phyloP scores from a whole-genome alignment of 2,329 filamentous ascomycete genomes.

The Aspergillus calidoustus region DNA sequence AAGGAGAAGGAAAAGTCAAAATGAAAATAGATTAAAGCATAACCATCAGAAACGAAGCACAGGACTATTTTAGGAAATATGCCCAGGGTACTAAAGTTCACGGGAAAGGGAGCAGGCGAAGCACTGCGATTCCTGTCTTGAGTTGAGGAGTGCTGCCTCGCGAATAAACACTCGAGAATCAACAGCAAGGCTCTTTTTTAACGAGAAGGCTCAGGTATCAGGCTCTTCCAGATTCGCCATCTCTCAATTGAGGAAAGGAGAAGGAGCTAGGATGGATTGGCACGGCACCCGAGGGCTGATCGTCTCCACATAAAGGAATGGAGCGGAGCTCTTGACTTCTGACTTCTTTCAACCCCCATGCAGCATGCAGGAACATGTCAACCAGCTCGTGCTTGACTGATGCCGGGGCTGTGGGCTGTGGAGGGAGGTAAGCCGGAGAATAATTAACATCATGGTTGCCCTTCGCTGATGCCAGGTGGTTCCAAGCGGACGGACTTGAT shows the following conservation, averaged over 20 bases:
- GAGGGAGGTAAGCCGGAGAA: slow-evolving; percentile 14
- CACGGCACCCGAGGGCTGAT: slow-evolving; percentile 32
- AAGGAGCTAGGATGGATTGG: slow-evolving; percentile 21
- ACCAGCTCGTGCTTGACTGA: slow-evolving; percentile 24
- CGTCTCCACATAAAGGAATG: slow-evolving; percentile 30
- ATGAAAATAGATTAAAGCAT: slow-evolving; percentile 6
- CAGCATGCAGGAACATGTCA: slow-evolving; percentile 21
- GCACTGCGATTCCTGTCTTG: not conserved
- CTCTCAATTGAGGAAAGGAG: slow-evolving; percentile 23
- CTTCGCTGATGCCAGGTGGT: not conserved
- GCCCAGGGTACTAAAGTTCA: slow-evolving; percentile 8
- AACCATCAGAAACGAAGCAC: slow-evolving; percentile 20
- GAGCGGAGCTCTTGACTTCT: slow-evolving; percentile 23
- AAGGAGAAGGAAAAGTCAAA: slow-evolving; percentile 17
- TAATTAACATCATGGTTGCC: not conserved
- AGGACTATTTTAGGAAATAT: slow-evolving; percentile 25
- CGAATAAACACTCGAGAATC: not conserved
- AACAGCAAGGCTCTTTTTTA: not conserved
- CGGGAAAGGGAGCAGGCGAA: slow-evolving; percentile 12
- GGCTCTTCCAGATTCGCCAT: slow-evolving; percentile 22
- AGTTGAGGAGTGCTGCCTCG: not conserved
- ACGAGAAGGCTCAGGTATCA: not conserved
- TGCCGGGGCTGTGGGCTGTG: slow-evolving; percentile 12
- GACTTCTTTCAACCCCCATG: slow-evolving; percentile 15
- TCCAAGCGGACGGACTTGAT: not conserved